Conservation (phyloP, 331 rosid species). For the Arachis monticola region DNA sequence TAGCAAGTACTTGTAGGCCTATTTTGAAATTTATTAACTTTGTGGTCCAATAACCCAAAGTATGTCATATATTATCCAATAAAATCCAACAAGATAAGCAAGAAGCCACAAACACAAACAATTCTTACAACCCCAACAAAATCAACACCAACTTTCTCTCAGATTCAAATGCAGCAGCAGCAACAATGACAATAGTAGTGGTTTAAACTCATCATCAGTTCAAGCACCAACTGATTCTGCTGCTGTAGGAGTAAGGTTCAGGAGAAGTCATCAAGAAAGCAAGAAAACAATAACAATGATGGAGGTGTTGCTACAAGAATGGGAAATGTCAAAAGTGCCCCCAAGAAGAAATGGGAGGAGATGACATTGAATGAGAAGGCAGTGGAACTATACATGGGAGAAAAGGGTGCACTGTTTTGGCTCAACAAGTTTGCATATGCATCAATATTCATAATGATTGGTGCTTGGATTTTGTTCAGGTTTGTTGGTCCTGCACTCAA, state of each 20-base stretch:
- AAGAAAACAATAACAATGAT: constrained; percentile 39
- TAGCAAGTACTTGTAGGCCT: too few relatives aligned
- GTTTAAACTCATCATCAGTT: constrained; percentile 31
- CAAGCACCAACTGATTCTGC: constrained; percentile 37
- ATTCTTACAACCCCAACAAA: constrained; percentile 27
- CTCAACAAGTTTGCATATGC: constrained; percentile 95
- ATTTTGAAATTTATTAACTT: background rate
- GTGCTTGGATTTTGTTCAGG: constrained; percentile 84
- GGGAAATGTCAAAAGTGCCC: constrained; percentile 34
- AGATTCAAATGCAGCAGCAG: constrained; percentile 47
- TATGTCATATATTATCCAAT: too few relatives aligned
- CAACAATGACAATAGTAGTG: constrained; percentile 12
- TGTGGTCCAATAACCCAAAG: background rate
- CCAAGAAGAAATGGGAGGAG: constrained; percentile 93
- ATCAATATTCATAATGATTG: constrained; percentile 85
- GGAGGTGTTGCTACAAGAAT: constrained; percentile 38
- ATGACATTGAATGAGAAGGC: constrained; percentile 81
- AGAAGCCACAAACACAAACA: constrained; percentile 12
- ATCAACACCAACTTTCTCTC: constrained; percentile 24
- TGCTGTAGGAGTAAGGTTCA: constrained; percentile 55
- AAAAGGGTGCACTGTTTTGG: constrained; percentile 82
- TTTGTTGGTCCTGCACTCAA: constrained; percentile 92
- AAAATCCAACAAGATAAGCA: constrained; percentile 10
- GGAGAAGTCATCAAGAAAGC: constrained; percentile 50
- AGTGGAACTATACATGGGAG: constrained; percentile 76